A percentile compares a stretch with the other conserved stretches of the same genome.
phyloP scores from a whole-genome alignment of 371 early-diverging fungal species.

The Nematocida displodere region DNA sequence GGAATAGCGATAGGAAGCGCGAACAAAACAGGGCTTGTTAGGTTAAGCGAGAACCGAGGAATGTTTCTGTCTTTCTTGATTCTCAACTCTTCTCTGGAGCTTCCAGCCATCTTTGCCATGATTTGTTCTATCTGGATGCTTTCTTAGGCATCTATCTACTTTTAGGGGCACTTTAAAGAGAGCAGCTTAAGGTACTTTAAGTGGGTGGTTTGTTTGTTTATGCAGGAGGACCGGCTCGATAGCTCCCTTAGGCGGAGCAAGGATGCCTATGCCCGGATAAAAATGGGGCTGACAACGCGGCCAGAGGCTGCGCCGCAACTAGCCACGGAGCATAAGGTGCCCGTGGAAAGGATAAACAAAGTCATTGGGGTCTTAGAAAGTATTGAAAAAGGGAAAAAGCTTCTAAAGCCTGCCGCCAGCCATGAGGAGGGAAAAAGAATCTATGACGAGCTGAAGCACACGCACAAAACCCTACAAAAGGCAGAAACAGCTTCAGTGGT shows the following conservation, averaged over 20 bases:
- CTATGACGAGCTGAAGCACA: not conserved
- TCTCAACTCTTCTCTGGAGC: constrained; percentile 45
- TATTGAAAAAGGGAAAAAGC: constrained; percentile 20
- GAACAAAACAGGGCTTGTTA: constrained; percentile 31
- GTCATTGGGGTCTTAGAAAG: constrained; percentile 8
- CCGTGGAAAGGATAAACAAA: constrained; percentile 28
- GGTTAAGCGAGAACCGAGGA: constrained; percentile 24
- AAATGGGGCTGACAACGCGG: constrained; percentile 18
- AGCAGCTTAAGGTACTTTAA: not conserved
- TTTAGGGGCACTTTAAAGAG: not conserved
- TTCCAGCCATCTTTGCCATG: constrained; percentile 42
- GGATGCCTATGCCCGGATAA: constrained; percentile 37
- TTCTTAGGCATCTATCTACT: not conserved
- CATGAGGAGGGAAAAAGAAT: not conserved
- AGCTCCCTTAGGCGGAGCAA: constrained; percentile 16
- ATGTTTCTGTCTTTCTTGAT: constrained; percentile 37
- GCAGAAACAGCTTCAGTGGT: not conserved
- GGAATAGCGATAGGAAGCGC: constrained; percentile 36
- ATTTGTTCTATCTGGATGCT: constrained; percentile 23
- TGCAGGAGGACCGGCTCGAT: not conserved
- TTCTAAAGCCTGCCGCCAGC: not conserved
- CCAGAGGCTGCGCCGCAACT: not conserved
- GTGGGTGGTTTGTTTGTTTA: not conserved
- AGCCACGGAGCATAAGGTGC: constrained; percentile 3
- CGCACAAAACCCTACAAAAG: not conserved